A percentile compares a stretch with the other conserved stretches of the same genome.
phyloP scores from a whole-genome alignment of 345 rosid species.

The Carallia brachiata region DNA sequence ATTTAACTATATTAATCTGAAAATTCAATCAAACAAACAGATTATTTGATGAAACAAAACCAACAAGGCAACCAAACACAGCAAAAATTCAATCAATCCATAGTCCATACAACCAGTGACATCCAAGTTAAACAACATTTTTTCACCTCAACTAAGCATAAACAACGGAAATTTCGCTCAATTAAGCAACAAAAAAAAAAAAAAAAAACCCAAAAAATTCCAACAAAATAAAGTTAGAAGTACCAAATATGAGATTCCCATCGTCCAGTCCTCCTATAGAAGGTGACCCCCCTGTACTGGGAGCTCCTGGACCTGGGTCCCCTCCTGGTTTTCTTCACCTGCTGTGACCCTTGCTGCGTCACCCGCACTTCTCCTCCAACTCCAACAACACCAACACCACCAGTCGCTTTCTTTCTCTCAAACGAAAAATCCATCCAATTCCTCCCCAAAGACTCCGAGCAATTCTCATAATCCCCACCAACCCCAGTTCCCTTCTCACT shows the following conservation, averaged over 20 bases:
- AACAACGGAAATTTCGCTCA: no score
- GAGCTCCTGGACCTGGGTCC: constrained; percentile 97
- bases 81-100: background rate
- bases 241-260: constrained; percentile 99
- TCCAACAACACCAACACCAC: constrained; percentile 10
- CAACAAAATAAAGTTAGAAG: background rate
- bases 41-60: background rate
- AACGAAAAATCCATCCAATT: constrained; percentile 56
- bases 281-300: constrained; percentile 96
- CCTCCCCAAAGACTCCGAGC: constrained; percentile 33
- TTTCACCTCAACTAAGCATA: no score
- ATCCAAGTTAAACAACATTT: no score
- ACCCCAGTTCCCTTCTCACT: background rate
- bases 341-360: constrained; percentile 41
- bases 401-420: constrained; percentile 14
- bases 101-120: no score
- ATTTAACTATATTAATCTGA: background rate
- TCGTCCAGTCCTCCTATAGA: constrained; percentile 88
- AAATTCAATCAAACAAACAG: constrained; percentile 5
- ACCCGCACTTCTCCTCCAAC: constrained; percentile 37
- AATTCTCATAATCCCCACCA: background rate
- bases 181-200: background rate
- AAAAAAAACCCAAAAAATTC: background rate
- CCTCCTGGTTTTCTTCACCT: constrained; percentile 78
- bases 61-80: constrained; percentile 1